These are phyloP conservation scores for Talaromyces sp. DNA, from an alignment of 2,329 filamentous ascomycete species.

Conservation along the genomic window DNA sequence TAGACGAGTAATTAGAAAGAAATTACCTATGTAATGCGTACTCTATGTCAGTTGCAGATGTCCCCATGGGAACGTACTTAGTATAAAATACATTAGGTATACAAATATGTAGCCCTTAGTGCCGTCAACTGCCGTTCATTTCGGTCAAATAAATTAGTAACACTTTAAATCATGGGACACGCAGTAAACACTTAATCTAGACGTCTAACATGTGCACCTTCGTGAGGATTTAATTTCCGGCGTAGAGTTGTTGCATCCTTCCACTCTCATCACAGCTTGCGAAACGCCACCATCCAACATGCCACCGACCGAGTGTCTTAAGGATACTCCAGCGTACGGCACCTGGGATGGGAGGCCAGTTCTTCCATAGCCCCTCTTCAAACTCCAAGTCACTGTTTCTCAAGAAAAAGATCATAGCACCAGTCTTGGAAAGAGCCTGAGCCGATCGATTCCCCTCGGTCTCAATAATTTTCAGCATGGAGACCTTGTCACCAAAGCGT, in stretches of 20 bases:
- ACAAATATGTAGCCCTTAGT: too few species aligned
- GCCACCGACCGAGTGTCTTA: neutral
- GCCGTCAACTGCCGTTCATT: too few species aligned
- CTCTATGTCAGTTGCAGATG: too few species aligned
- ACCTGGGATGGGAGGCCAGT: constrained; percentile 1
- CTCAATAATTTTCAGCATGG: constrained; percentile 2
- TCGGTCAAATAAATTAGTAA: too few species aligned
- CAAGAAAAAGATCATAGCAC: constrained; percentile 5
- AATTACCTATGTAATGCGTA: too few species aligned
- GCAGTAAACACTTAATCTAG: too few species aligned
- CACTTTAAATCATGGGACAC: too few species aligned
- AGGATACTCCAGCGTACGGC: neutral
- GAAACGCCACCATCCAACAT: constrained; percentile 4
- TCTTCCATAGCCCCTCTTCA: constrained; percentile 1
- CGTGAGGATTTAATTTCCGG: neutral
- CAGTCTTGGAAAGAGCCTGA: constrained; percentile 4
- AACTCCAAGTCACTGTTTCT: constrained; percentile 5
- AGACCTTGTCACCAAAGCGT: neutral
- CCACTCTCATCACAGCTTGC: constrained; percentile 1
- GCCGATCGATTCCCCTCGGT: constrained; percentile 1
- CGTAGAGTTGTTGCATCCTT: neutral
- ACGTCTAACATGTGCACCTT: neutral
- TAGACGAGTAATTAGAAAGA: too few species aligned
- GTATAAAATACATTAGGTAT: too few species aligned
- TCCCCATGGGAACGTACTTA: too few species aligned